A percentile compares a stretch with the other conserved stretches of the same genome.
Conservation (phyloP, 2,329 filamentous ascomycete genomes). For the Penicillium sp. region DNA sequence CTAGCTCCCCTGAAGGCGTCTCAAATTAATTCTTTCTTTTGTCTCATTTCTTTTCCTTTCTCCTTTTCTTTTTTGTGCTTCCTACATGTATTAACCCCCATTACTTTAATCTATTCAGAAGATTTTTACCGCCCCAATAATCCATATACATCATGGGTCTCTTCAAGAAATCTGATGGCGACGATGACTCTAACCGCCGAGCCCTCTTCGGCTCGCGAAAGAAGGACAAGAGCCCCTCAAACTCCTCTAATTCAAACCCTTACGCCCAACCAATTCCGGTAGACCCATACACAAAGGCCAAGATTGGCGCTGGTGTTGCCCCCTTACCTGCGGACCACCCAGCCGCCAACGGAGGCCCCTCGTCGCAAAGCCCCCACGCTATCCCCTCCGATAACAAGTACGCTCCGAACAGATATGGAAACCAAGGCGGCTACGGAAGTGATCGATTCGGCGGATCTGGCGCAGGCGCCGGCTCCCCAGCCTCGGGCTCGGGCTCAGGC, state of each 20-base stretch:
- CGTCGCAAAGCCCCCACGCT: slow-evolving; percentile 28
- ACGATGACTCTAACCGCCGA: slow-evolving; percentile 52
- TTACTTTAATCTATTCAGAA: not conserved
- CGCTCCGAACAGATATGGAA: slow-evolving; percentile 42
- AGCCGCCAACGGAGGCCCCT: slow-evolving; percentile 21
- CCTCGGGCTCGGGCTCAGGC: slow-evolving; percentile 39
- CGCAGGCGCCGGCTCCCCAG: slow-evolving; percentile 28
- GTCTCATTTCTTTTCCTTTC: slow-evolving; percentile 13
- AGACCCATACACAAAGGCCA: slow-evolving; percentile 56
- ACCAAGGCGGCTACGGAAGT: slow-evolving; percentile 51
- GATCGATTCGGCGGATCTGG: slow-evolving; percentile 53
- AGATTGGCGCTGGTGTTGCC: slow-evolving; percentile 44
- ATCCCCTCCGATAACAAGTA: slow-evolving; percentile 38
- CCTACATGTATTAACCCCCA: not conserved
- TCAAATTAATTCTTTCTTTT: slow-evolving; percentile 9
- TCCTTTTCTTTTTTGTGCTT: slow-evolving; percentile 1
- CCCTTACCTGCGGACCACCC: slow-evolving; percentile 37
- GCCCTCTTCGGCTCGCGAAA: slow-evolving; percentile 60
- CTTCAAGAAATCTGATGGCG: slow-evolving; percentile 57
- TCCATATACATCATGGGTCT: slow-evolving; percentile 29
- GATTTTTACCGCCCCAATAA: not conserved
- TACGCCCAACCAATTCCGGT: slow-evolving; percentile 55
- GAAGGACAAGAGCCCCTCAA: slow-evolving; percentile 55
- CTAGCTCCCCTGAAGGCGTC: slow-evolving; percentile 14
- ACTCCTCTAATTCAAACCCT: slow-evolving; percentile 49